Evolutionary conservation across 495 filamentous ascomycete genomes (phyloP), one percentile per base, ranked within the genome.

Genomic region (Penicillium pancosmium): DNA sequence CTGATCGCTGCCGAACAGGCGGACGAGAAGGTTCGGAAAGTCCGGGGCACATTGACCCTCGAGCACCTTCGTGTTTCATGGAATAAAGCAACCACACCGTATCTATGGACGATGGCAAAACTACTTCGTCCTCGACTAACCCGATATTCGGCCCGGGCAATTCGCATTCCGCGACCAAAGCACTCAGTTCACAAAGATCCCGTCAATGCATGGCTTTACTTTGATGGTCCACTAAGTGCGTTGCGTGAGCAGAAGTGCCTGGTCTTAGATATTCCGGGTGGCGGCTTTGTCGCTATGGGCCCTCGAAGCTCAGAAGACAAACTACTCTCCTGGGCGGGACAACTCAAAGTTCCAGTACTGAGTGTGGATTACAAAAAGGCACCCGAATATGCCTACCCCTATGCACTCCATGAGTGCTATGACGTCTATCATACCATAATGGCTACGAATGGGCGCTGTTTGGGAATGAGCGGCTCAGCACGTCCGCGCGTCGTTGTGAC

Each of bases 351-450:
- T 9, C 94, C 94, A 0, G 80, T 98, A 6, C 69, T 98, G 54
- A 96, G 93, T 63, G 73, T 98, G 52, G 91, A 98, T 66, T 98
- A 98, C 74, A 88, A 86, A 64, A 97, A 96, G 68, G 94, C 94
- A 0, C 94, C 94, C 1, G 94, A 98, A 67, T 91, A 86, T 71
- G 93, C 95, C 4, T 98, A 97, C 61, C 94, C 94, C 4, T 95
- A 95, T 71, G 94, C 91, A 1, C 76, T 98, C 13, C 95, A 98
- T 68, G 94, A 98, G 68, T 97, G 92, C 67, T 98, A 91, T 66
- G 94, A 98, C 73, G 92, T 92, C 11, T 98, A 98, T 61, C 85
- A 88, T 49, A 88, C 86, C 4, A 83, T 98, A 41, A 79, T 96
- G 43, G 80, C 84, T 31, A 92, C 84, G 33, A 80, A 80, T 8